Evolutionary conservation across 2,329 filamentous ascomycete species (phyloP).

Genomic region (Trichoderma sp.): DNA sequence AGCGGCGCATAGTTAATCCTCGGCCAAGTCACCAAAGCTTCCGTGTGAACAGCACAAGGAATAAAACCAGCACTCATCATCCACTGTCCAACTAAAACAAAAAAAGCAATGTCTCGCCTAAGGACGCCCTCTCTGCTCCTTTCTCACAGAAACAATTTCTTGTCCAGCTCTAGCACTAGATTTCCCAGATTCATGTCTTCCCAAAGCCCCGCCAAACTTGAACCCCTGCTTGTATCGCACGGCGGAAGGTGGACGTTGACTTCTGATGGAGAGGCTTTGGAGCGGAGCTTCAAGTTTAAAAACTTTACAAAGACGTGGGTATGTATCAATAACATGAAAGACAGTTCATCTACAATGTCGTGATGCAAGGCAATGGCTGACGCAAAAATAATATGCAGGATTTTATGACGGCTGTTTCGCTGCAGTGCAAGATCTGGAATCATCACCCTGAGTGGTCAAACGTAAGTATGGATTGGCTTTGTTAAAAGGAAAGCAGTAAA

Average conservation of each 20-base stretch:
- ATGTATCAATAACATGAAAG: constrained; percentile 32
- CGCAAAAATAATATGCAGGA: constrained; percentile 43
- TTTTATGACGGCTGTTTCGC: constrained; percentile 72
- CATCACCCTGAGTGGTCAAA: constrained; percentile 81
- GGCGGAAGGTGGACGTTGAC: constrained; percentile 53
- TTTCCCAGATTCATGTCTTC: constrained; percentile 4
- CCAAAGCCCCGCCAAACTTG: constrained; percentile 38
- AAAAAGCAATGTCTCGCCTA: constrained; percentile 6
- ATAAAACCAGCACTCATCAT: background rate
- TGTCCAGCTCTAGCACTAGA: background rate
- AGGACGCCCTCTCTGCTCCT: background rate
- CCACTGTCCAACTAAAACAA: background rate
- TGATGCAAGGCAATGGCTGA: background rate
- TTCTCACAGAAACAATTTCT: background rate
- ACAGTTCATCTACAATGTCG: background rate
- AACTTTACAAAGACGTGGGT: constrained; percentile 68
- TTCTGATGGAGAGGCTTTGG: constrained; percentile 54
- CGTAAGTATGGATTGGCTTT: constrained; percentile 43
- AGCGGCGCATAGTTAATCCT: background rate
- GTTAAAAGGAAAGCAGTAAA: background rate
- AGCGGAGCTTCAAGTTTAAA: constrained; percentile 64
- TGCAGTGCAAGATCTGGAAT: constrained; percentile 66
- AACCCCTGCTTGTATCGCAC: constrained; percentile 45
- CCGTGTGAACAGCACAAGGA: background rate
- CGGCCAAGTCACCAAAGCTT: background rate